Percentiles rank a stretch among this genome's conserved stretches.
Evolutionary conservation across 2,329 filamentous ascomycete species (phyloP).

Genomic region (Dactylellina cionopaga): DNA sequence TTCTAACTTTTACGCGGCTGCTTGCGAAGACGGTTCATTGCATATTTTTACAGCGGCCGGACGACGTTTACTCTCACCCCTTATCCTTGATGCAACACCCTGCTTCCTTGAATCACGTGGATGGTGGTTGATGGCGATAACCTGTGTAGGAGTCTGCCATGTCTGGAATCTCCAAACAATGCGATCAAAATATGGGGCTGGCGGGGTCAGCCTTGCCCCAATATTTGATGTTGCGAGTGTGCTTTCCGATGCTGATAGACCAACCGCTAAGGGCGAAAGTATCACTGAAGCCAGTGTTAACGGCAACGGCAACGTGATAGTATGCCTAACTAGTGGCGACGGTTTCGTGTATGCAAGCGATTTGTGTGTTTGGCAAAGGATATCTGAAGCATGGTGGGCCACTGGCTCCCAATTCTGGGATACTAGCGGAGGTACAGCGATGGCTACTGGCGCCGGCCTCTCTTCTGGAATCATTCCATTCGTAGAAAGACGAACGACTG

Average conservation of each 20-base stretch:
- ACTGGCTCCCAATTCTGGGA: conserved; percentile 99
- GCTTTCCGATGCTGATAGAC: conserved; percentile 77
- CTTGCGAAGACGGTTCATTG: conserved; percentile 89
- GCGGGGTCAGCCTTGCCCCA: conserved; percentile 74
- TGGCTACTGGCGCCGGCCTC: conserved; percentile 67
- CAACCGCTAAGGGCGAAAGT: conserved; percentile 71
- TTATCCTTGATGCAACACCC: conserved; percentile 89
- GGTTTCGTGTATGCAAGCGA: conserved; percentile 87
- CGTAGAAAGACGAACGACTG: conserved; percentile 93
- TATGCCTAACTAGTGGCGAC: conserved; percentile 94
- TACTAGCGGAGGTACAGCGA: conserved; percentile 77
- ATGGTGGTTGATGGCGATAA: conserved; percentile 89
- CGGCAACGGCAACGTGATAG: conserved; percentile 81
- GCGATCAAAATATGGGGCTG: conserved; percentile 73
- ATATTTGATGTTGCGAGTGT: conserved; percentile 87
- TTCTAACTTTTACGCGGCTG: conserved; percentile 88
- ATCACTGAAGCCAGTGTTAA: conserved; percentile 93
- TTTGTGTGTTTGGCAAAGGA: conserved; percentile 90
- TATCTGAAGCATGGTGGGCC: conserved; percentile 98
- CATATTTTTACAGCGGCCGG: conserved; percentile 94
- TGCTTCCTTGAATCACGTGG: conserved; percentile 92
- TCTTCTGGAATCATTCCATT: conserved; percentile 93
- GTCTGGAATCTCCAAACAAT: conserved; percentile 92
- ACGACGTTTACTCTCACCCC: conserved; percentile 81
- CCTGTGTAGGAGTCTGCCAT: conserved; percentile 85